Base-by-base conservation (phyloP, 2,329 filamentous ascomycete genomes). In the Venturia effusa region DNA sequence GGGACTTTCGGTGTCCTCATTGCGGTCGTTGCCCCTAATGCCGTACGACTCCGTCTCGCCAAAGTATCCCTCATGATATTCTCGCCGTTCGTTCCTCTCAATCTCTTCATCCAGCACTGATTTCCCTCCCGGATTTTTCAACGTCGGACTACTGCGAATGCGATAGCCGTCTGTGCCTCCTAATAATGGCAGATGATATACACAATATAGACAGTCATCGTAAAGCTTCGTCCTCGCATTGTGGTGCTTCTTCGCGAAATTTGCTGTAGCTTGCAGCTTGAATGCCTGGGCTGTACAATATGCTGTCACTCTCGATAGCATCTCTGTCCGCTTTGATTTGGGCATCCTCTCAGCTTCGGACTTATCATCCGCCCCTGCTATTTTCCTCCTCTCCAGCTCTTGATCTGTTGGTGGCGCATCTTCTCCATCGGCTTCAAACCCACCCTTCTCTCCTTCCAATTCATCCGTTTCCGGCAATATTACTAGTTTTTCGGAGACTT, bases 251-350 rank as follows among this genome's bases (percentile, higher is more conserved):
- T 89, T 88, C 66, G 97, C 80, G 73, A 99, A 99, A 40, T 90
- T 85, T 17, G 92, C 91, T n/a, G 92, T 91, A 32, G 87, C 84
- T 69, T 89, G 88, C 77, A 96, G 86, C 77, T 93, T 96, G 78
- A 92, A 97, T 8, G 89, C 90, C 74, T 97, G 90, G 0, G 94
- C 93, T 0, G 92, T 97, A 75, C 93, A 97, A 75, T 97, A 99
- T 13, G 94, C 94, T 64, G 94, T 99, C 63, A 97, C 84, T 66
- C 94, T 84, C 39, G 93, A 88, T 66, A 99, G 79, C 76, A 94
- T 94, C 69, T 96, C 90, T 15, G 60, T 65, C 64, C 94, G 82
- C 72, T 93, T 86, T 27, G 88, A 83, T 76, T 99, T 99, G 55
- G 94, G 91, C 66, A 97, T 76, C 60, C 94, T 84, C 77, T 99